phyloP scores from a whole-genome alignment of 352 stramenopile genomes.

The Aphanomyces stellatus region DNA sequence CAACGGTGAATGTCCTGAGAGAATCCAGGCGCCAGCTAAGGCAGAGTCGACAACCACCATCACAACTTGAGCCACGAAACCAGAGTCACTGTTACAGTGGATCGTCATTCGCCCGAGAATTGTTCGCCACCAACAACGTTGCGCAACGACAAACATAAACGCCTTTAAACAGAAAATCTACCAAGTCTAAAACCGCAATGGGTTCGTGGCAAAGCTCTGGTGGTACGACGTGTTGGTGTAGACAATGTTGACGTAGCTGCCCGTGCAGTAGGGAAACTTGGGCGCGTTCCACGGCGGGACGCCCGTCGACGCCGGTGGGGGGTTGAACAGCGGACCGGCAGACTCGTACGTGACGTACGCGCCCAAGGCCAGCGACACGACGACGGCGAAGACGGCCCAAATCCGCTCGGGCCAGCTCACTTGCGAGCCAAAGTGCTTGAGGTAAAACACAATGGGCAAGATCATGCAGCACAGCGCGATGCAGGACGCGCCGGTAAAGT shows the following conservation, averaged over 20 bases:
- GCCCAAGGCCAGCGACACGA: neutral
- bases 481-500: slow-evolving; percentile 11
- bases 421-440: slow-evolving; percentile 8
- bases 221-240: slow-evolving; percentile 2
- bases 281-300: neutral
- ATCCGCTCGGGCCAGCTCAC: neutral
- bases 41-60: too few relatives aligned
- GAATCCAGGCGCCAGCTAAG: too few relatives aligned
- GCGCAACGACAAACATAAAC: too few relatives aligned
- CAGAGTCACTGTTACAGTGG: too few relatives aligned
- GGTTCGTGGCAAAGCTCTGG: neutral
- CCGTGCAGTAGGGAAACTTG: neutral
- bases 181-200: neutral
- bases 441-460: slow-evolving; percentile 17
- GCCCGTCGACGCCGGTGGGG: neutral
- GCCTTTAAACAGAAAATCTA: neutral
- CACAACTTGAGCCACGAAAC: too few relatives aligned
- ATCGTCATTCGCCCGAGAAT: too few relatives aligned
- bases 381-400: slow-evolving; percentile 12
- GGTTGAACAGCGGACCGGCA: neutral
- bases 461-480: slow-evolving; percentile 11
- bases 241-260: neutral
- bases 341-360: neutral
- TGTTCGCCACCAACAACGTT: too few relatives aligned
- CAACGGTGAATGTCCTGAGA: too few relatives aligned